Evolutionary conservation across 2,329 filamentous ascomycete species (phyloP).

Genomic region (Colletotrichum lentis): DNA sequence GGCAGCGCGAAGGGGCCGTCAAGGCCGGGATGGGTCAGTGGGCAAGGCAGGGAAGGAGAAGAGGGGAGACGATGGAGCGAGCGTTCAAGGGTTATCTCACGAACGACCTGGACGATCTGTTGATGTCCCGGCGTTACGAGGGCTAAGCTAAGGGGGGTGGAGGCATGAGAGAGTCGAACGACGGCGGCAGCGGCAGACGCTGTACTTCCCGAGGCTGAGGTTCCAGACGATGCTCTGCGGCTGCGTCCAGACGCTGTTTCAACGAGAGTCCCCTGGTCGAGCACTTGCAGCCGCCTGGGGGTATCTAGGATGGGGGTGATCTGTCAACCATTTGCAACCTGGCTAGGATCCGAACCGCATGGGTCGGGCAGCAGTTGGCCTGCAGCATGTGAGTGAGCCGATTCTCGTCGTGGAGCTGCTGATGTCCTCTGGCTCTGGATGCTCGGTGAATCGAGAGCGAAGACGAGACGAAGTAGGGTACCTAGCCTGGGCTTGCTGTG

Average conservation of each 20-base stretch:
- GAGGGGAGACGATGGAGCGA: constrained; percentile 21
- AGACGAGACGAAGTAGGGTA: constrained; percentile 34
- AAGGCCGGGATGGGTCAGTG: constrained; percentile 23
- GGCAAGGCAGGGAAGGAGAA: neutral
- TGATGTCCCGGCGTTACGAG: constrained; percentile 15
- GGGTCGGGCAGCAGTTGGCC: constrained; percentile 30
- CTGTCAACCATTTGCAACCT: constrained; percentile 16
- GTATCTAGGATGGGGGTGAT: constrained; percentile 1
- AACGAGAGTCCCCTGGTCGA: constrained; percentile 22
- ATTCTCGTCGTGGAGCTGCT: constrained; percentile 15
- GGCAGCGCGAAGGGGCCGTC: constrained; percentile 25
- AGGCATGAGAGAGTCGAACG: neutral
- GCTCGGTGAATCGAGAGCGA: constrained; percentile 14
- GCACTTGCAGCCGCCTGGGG: constrained; percentile 27
- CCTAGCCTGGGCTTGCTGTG: constrained; percentile 29
- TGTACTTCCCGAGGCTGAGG: constrained; percentile 13
- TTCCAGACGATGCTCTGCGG: constrained; percentile 27
- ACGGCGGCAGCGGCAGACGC: neutral
- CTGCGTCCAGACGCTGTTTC: constrained; percentile 30
- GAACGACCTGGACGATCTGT: constrained; percentile 29
- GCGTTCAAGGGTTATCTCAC: constrained; percentile 27
- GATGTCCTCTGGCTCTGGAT: constrained; percentile 11
- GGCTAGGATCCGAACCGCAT: neutral
- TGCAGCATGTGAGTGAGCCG: constrained; percentile 33
- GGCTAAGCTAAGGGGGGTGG: neutral